These are phyloP conservation scores for Phyllosticta citrichinensis DNA, from an alignment of 2,329 filamentous ascomycete genomes.

Conservation along the genomic window DNA sequence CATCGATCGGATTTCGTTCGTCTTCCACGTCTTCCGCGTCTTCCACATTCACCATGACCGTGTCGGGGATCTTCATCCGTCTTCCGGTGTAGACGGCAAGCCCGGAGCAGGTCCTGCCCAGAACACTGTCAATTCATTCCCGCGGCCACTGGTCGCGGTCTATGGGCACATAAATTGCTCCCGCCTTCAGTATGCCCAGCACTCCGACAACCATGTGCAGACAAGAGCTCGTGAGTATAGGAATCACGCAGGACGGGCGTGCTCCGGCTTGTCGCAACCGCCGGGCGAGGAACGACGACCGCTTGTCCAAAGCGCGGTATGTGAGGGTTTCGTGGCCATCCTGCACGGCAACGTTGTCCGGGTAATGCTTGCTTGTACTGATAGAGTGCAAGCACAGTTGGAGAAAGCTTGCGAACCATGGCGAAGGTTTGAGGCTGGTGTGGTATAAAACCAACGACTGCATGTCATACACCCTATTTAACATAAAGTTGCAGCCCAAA, in stretches of 20 bases:
- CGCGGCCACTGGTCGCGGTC: conserved; percentile 3
- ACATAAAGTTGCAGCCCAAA: no score
- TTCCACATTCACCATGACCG: neutral
- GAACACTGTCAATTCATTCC: neutral
- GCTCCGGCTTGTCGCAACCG: neutral
- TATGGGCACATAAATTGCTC: conserved; percentile 3
- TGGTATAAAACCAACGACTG: no score
- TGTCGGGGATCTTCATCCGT: neutral
- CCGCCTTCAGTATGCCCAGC: conserved; percentile 1
- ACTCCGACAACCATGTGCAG: conserved; percentile 7
- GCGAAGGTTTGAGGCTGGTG: no score
- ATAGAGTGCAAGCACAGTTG: neutral
- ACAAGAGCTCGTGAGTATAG: conserved; percentile 1
- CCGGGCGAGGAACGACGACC: neutral
- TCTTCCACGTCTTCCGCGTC: neutral
- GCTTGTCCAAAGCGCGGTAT: neutral
- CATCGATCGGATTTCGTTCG: no score
- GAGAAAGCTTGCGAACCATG: neutral
- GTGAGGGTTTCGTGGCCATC: neutral
- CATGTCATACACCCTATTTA: no score
- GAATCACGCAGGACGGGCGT: neutral
- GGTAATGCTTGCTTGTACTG: neutral
- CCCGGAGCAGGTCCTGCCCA: neutral
- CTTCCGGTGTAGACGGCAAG: neutral
- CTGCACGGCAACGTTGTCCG: neutral